These are phyloP conservation scores for Acacia melanoxylon DNA, from an alignment of 306 rosid species.

Conservation along the genomic window DNA sequence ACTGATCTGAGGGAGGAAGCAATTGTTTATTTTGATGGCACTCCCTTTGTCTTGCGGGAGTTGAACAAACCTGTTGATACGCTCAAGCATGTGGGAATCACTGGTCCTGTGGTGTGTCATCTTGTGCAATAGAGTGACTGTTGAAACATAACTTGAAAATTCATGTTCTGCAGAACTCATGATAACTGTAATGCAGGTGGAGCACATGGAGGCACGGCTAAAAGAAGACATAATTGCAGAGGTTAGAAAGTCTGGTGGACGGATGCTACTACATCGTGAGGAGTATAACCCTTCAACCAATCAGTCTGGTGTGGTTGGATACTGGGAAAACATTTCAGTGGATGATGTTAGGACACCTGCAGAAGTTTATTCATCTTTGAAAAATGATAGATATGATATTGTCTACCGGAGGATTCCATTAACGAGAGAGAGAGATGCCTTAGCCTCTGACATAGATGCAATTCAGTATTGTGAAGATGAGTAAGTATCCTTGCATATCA, in stretches of 20 bases:
- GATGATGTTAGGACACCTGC: conserved; percentile 86
- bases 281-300: conserved; percentile 67
- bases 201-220: conserved; percentile 80
- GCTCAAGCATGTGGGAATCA: conserved; percentile 87
- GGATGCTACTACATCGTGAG: conserved; percentile 86
- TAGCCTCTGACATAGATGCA: conserved; percentile 79
- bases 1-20: conserved; percentile 89
- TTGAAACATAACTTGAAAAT: conserved; percentile 31
- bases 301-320: conserved; percentile 76
- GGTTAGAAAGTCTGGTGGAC: conserved; percentile 72
- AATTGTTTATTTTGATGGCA: conserved; percentile 70
- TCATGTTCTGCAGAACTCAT: conserved; percentile 28
- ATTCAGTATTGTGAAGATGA: conserved; percentile 71
- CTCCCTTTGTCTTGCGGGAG: conserved; percentile 88
- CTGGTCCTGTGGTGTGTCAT: conserved; percentile 77
- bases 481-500: conserved; percentile 47
- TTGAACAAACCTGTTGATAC: conserved; percentile 87
- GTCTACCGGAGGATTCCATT: conserved; percentile 73
- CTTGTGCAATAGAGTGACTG: conserved; percentile 27
- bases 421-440: conserved; percentile 80
- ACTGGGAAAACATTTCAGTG: conserved; percentile 69
- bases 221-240: conserved; percentile 85
- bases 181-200: conserved; percentile 62
- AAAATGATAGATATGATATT: conserved; percentile 63
- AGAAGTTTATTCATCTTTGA: conserved; percentile 71